Evolutionary conservation across 208 protist species (phyloP).

Genomic region (Trypanosoma cruzi): DNA sequence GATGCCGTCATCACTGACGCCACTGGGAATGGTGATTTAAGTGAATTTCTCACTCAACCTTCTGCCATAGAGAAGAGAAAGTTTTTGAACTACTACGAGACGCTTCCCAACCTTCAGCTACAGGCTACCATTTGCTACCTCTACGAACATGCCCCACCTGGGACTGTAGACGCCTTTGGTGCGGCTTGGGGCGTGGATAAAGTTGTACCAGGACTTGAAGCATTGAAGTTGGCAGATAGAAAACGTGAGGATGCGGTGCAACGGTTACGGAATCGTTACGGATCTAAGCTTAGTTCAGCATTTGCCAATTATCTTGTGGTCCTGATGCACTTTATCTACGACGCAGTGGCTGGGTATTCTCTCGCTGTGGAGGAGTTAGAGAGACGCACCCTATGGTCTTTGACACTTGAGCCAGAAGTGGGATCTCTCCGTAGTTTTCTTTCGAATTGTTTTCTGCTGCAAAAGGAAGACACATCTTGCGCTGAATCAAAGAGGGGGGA

Average conservation of each 20-base stretch:
- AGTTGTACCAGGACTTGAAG: constrained; percentile 37
- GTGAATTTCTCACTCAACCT: constrained; percentile 10
- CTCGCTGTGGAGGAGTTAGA: constrained; percentile 64
- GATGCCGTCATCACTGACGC: constrained; percentile 1
- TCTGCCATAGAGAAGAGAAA: constrained; percentile 40
- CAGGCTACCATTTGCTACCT: constrained; percentile 80
- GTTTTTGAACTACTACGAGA: constrained; percentile 68
- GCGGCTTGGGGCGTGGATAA: constrained; percentile 67
- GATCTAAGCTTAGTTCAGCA: constrained; percentile 41
- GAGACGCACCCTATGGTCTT: constrained; percentile 58
- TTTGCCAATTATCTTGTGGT: constrained; percentile 55
- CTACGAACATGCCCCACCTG: constrained; percentile 36
- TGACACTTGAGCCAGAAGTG: constrained; percentile 61
- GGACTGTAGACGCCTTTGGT: constrained; percentile 59
- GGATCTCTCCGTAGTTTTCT: constrained; percentile 62
- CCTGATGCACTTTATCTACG: constrained; percentile 82
- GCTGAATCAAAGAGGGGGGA: constrained; percentile 25
- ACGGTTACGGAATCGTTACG: constrained; percentile 67
- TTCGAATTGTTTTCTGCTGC: constrained; percentile 57
- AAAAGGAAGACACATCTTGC: constrained; percentile 15
- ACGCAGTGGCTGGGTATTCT: constrained; percentile 73
- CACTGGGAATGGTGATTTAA: neutral
- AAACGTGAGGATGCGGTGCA: constrained; percentile 43
- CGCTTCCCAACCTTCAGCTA: constrained; percentile 72
- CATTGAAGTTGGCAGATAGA: constrained; percentile 26